Conservation (phyloP, 1,284 basidiomycete species). For the Pascua guehoae region DNA sequence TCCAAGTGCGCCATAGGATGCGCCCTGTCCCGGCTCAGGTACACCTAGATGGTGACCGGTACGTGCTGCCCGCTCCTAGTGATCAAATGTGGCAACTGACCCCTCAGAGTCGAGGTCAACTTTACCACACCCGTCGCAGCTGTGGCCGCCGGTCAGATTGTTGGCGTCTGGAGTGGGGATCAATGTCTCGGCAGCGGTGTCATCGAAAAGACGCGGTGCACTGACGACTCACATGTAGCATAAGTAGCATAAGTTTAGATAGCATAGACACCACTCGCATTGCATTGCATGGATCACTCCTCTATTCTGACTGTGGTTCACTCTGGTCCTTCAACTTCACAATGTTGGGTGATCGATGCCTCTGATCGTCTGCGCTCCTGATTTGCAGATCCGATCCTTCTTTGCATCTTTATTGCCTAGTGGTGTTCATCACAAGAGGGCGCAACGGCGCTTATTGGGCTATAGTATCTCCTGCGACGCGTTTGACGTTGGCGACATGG, state of each 20-base stretch:
- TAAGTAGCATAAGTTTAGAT: background rate
- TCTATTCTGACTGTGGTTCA: background rate
- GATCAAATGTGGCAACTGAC: conserved; percentile 40
- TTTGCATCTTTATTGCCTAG: too few species aligned
- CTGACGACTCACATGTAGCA: background rate
- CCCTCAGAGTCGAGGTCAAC: conserved; percentile 22
- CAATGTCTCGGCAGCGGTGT: conserved; percentile 81
- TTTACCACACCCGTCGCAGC: conserved; percentile 64
- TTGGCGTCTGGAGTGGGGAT: conserved; percentile 66
- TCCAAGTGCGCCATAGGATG: conserved; percentile 74
- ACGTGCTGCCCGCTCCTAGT: background rate
- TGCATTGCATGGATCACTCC: conserved; percentile 1
- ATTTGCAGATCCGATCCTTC: too few species aligned
- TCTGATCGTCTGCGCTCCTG: too few species aligned
- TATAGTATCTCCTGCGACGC: too few species aligned
- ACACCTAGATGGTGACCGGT: background rate
- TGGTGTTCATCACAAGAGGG: too few species aligned
- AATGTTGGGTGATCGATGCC: too few species aligned
- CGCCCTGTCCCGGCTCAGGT: conserved; percentile 49
- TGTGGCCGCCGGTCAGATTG: conserved; percentile 76
- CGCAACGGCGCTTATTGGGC: too few species aligned
- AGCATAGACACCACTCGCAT: conserved; percentile 1
- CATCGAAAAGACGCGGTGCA: conserved; percentile 51
- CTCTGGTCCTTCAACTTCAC: too few species aligned
- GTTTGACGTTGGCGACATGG: too few species aligned